Evolutionary conservation across 306 rosid genomes (phyloP).

Genomic region (Cicer pinnatifidum): DNA sequence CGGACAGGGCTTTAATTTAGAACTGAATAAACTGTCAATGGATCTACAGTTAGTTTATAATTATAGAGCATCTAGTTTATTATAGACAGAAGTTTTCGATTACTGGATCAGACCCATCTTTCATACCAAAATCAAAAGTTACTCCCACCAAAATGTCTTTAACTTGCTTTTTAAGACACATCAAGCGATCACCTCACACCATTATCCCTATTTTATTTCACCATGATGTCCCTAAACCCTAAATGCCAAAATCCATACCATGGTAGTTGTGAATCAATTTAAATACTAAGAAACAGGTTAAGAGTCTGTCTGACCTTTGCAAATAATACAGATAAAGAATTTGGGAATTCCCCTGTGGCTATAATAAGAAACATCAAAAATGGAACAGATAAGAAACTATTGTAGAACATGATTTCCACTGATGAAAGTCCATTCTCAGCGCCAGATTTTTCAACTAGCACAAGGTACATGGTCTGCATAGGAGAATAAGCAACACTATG

Average conservation of each 20-base stretch:
- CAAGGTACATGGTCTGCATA: constrained; percentile 94
- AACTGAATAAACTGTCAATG: constrained; percentile 10
- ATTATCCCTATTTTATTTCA: not conserved
- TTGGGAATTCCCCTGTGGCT: constrained; percentile 89
- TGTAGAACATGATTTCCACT: constrained; percentile 90
- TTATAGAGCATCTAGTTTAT: not conserved
- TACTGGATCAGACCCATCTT: not conserved
- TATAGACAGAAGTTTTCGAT: not conserved
- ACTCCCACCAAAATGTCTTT: not conserved
- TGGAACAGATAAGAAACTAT: constrained; percentile 92
- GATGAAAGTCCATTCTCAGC: constrained; percentile 95
- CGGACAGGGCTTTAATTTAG: constrained; percentile 19
- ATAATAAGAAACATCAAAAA: constrained; percentile 83
- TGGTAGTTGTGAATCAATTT: constrained; percentile 30
- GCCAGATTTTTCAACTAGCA: constrained; percentile 92
- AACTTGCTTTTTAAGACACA: constrained; percentile 23
- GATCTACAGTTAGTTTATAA: constrained; percentile 8
- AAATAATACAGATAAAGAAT: constrained; percentile 70
- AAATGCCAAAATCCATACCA: constrained; percentile 28
- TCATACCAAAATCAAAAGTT: constrained; percentile 19
- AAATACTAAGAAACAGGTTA: constrained; percentile 28
- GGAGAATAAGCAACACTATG: constrained; percentile 41
- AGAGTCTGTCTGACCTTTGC: constrained; percentile 74
- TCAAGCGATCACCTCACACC: constrained; percentile 12
- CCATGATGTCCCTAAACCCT: constrained; percentile 1